Evolutionary conservation across 2,329 filamentous ascomycete species (phyloP).

Genomic region (Colletotrichum sp.): DNA sequence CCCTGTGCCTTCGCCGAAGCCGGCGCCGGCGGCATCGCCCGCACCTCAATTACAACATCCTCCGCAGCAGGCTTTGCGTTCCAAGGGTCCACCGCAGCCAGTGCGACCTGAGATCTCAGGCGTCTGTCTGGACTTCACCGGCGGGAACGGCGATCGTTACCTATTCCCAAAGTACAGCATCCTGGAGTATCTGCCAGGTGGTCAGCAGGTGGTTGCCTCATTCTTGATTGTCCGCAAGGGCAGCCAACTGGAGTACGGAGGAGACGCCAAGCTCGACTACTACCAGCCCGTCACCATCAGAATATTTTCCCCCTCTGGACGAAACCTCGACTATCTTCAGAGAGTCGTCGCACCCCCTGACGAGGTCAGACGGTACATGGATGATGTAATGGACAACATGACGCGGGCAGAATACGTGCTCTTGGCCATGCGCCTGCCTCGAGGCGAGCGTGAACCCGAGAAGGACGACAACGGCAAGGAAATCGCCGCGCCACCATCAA

Average conservation of each 20-base stretch:
- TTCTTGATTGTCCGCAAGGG: slow-evolving; percentile 80
- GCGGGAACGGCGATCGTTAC: slow-evolving; percentile 75
- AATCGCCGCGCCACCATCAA: background rate
- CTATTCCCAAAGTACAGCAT: slow-evolving; percentile 82
- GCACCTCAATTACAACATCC: slow-evolving; percentile 23
- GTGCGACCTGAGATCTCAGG: slow-evolving; percentile 66
- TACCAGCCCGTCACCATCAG: slow-evolving; percentile 77
- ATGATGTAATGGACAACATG: slow-evolving; percentile 73
- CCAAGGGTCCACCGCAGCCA: slow-evolving; percentile 58
- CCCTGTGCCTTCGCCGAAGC: slow-evolving; percentile 1
- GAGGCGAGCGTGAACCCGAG: slow-evolving; percentile 40
- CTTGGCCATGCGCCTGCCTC: slow-evolving; percentile 69
- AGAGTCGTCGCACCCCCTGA: slow-evolving; percentile 67
- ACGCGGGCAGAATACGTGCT: slow-evolving; percentile 71
- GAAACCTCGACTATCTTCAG: slow-evolving; percentile 64
- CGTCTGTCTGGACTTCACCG: slow-evolving; percentile 72
- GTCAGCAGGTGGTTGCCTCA: slow-evolving; percentile 71
- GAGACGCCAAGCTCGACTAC: slow-evolving; percentile 70
- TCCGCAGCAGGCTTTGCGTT: slow-evolving; percentile 61
- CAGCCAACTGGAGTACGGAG: slow-evolving; percentile 67
- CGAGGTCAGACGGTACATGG: slow-evolving; percentile 71
- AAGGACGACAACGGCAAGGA: slow-evolving; percentile 26
- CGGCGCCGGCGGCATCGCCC: background rate
- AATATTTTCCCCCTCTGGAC: slow-evolving; percentile 57
- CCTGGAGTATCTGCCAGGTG: slow-evolving; percentile 66